phyloP scores from a whole-genome alignment of 176 grass and related monocot species.

The Hyparrhenia diplandra region DNA sequence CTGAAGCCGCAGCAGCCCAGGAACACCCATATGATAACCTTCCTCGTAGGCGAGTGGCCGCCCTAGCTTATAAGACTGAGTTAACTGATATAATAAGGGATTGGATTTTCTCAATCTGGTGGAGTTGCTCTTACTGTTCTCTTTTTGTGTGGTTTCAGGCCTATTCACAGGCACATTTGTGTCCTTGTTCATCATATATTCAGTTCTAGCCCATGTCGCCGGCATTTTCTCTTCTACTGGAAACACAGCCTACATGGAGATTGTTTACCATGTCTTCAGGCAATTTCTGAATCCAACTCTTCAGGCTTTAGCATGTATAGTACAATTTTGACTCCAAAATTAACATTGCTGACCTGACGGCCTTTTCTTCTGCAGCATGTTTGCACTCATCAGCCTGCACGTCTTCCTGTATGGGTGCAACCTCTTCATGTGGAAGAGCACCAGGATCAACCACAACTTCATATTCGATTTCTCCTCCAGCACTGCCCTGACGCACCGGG shows the following conservation, averaged over 20 bases:
- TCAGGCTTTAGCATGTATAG: neutral
- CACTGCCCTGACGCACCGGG: constrained; percentile 72
- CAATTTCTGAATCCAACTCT: neutral
- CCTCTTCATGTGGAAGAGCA: constrained; percentile 77
- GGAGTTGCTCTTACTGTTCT: neutral
- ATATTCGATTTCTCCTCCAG: constrained; percentile 71
- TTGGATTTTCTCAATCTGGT: neutral
- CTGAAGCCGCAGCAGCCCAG: constrained; percentile 66
- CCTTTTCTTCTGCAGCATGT: constrained; percentile 54
- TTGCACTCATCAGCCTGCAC: constrained; percentile 86
- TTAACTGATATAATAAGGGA: neutral
- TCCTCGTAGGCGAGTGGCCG: constrained; percentile 60
- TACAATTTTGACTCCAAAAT: neutral
- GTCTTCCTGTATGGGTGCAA: constrained; percentile 94
- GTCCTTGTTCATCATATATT: constrained; percentile 76
- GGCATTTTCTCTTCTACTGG: constrained; percentile 74
- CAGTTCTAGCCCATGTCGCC: constrained; percentile 65
- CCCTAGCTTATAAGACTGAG: neutral
- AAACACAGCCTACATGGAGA: constrained; percentile 67
- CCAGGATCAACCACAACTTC: constrained; percentile 85
- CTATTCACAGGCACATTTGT: constrained; percentile 89
- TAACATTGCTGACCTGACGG: neutral
- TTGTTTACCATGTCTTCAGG: constrained; percentile 93
- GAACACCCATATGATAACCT: constrained; percentile 82
- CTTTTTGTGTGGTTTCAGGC: constrained; percentile 33